Evolutionary conservation across 352 stramenopile species (phyloP).

Genomic region (Bremia lactucae): DNA sequence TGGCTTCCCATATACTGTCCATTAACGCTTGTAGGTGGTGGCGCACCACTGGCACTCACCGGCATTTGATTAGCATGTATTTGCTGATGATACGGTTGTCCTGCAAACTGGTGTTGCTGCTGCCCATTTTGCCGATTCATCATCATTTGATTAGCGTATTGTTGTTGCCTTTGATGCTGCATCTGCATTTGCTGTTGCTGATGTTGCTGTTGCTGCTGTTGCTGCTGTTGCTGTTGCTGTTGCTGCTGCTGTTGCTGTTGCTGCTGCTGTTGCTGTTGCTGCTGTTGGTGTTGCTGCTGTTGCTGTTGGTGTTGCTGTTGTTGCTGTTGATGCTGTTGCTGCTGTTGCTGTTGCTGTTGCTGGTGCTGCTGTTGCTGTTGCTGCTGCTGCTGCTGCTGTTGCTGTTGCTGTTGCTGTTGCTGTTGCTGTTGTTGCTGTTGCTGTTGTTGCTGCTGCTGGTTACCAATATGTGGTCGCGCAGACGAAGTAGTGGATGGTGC

Average conservation of each 20-base stretch:
- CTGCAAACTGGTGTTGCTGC: constrained; percentile 28
- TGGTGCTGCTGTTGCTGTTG: constrained; percentile 53
- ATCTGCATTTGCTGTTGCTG: constrained; percentile 32
- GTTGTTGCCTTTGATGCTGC: constrained; percentile 40
- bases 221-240: constrained; percentile 51
- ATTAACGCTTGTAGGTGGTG: constrained; percentile 26
- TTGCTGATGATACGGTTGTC: constrained; percentile 34
- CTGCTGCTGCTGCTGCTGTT: constrained; percentile 46
- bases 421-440: constrained; percentile 30
- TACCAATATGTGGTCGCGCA: constrained; percentile 60
- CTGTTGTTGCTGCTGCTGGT: constrained; percentile 30
- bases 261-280: constrained; percentile 46
- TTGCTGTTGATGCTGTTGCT: constrained; percentile 46
- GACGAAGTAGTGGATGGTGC: constrained; percentile 40
- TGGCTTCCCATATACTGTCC: constrained; percentile 54
- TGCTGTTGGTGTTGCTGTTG: constrained; percentile 48
- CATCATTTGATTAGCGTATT: constrained; percentile 70
- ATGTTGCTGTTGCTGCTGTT: constrained; percentile 44
- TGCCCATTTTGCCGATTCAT: constrained; percentile 42
- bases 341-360: constrained; percentile 51
- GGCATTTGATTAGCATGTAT: constrained; percentile 38
- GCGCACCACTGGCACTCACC: constrained; percentile 19
- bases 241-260: constrained; percentile 53
- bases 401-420: constrained; percentile 38
- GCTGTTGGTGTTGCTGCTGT: constrained; percentile 51